A percentile compares a stretch with the other conserved stretches of the same genome.
Evolutionary conservation across 2,329 filamentous ascomycete genomes (phyloP).

Genomic region (Rhinocladiella mackenziei): DNA sequence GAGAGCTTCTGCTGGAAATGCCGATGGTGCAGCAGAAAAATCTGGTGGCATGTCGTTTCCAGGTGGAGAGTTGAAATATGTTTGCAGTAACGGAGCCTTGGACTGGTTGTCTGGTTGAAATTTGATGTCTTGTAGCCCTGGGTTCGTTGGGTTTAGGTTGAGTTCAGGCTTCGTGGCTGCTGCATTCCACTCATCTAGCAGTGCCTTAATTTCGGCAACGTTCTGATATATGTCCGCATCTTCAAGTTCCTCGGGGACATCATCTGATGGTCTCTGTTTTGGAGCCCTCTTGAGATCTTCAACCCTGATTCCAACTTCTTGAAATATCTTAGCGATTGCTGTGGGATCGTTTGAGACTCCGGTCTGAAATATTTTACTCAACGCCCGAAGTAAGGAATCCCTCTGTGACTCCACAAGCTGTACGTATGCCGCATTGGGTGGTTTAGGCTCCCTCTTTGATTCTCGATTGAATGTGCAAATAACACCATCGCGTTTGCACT

Average conservation of each 20-base stretch:
- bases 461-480: constrained; percentile 11
- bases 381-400: constrained; percentile 8
- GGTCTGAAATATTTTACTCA: constrained; percentile 3
- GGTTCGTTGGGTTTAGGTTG: constrained; percentile 1
- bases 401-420: constrained; percentile 16
- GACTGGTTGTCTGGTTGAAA: too few relatives aligned
- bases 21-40: not conserved
- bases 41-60: not conserved
- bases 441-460: constrained; percentile 10
- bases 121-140: too few relatives aligned
- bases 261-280: not conserved
- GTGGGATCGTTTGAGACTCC: constrained; percentile 4
- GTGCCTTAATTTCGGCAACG: constrained; percentile 1
- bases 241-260: not conserved
- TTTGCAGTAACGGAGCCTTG: too few relatives aligned
- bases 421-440: constrained; percentile 14
- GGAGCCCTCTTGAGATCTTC: constrained; percentile 7
- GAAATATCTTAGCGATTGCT: constrained; percentile 6
- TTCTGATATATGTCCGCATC: constrained; percentile 3
- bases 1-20: not conserved
- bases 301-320: constrained; percentile 5
- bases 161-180: not conserved
- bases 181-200: not conserved
- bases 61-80: not conserved
- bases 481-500: constrained; percentile 8